Percentiles rank a stretch among this genome's conserved stretches.
phyloP scores from a whole-genome alignment of 1,284 basidiomycete genomes.

The Blastosporella zonata region DNA sequence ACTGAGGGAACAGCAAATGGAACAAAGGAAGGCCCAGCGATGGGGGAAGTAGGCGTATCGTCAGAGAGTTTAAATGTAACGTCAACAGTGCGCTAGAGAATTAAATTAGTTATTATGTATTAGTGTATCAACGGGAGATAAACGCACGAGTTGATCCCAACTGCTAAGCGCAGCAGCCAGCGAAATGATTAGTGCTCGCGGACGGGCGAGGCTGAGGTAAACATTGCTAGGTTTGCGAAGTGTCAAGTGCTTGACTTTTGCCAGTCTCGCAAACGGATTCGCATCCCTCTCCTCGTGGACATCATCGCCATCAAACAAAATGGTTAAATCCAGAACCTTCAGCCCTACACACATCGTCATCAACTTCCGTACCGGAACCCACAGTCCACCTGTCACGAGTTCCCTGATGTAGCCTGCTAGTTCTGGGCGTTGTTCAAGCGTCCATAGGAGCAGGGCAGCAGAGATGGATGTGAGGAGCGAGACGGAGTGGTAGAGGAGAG shows the following conservation, averaged over 20 bases:
- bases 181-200: slow-evolving; percentile 39
- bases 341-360: slow-evolving; percentile 29
- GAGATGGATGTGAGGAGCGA: slow-evolving; percentile 37
- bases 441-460: slow-evolving; percentile 35
- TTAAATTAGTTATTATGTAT: background rate
- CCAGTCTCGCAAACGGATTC: slow-evolving; percentile 32
- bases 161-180: slow-evolving; percentile 39
- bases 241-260: slow-evolving; percentile 39
- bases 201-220: slow-evolving; percentile 49
- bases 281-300: slow-evolving; percentile 40
- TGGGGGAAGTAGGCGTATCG: slow-evolving; percentile 26
- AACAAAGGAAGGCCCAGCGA: slow-evolving; percentile 2
- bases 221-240: slow-evolving; percentile 45
- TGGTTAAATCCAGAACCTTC: slow-evolving; percentile 41
- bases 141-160: slow-evolving; percentile 47
- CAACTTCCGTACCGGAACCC: slow-evolving; percentile 23
- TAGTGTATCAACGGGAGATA: slow-evolving; percentile 5
- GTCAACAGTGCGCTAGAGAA: slow-evolving; percentile 40
- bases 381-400: slow-evolving; percentile 31
- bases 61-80: slow-evolving; percentile 47
- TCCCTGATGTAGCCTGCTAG: slow-evolving; percentile 38
- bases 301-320: slow-evolving; percentile 26
- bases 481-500: slow-evolving; percentile 49
- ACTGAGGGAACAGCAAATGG: slow-evolving; percentile 1
- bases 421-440: slow-evolving; percentile 34